These are phyloP conservation scores for Microthlaspi erraticum DNA, from an alignment of 345 rosid species.

Conservation along the genomic window DNA sequence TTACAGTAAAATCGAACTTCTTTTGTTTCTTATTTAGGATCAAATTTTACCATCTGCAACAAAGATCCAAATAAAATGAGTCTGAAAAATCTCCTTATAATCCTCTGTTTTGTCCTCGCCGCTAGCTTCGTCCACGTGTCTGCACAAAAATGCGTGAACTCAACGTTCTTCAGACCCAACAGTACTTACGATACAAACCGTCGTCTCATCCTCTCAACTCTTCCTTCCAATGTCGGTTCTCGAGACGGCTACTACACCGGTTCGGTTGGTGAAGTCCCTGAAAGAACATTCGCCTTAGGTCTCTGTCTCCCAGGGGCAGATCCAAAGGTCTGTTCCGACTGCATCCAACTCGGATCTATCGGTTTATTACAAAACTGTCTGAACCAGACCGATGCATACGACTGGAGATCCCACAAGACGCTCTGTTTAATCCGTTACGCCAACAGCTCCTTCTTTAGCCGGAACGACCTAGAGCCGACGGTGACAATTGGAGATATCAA, in stretches of 20 bases:
- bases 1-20: not conserved
- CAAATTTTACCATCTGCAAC: not conserved
- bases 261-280: slow-evolving; percentile 35
- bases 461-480: not conserved
- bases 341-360: slow-evolving; percentile 27
- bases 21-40: not conserved
- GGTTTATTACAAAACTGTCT: slow-evolving; percentile 40
- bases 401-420: slow-evolving; percentile 33
- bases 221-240: slow-evolving; percentile 34
- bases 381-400: slow-evolving; percentile 45
- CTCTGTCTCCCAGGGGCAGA: slow-evolving; percentile 42
- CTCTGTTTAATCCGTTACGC: slow-evolving; percentile 52
- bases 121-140: slow-evolving; percentile 12
- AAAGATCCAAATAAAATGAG: not conserved
- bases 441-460: slow-evolving; percentile 30
- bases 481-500: too few relatives aligned
- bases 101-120: not conserved
- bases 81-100: not conserved
- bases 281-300: slow-evolving; percentile 31
- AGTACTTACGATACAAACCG: slow-evolving; percentile 23
- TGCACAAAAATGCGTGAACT: slow-evolving; percentile 11
- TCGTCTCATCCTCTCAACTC: slow-evolving; percentile 31
- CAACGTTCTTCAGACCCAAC: slow-evolving; percentile 6
- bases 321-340: slow-evolving; percentile 37
- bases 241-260: slow-evolving; percentile 39